Evolutionary conservation across 2,329 filamentous ascomycete species (phyloP), one percentile per base, ranked within the genome.

Genomic region (Diaporthe ilicicola): DNA sequence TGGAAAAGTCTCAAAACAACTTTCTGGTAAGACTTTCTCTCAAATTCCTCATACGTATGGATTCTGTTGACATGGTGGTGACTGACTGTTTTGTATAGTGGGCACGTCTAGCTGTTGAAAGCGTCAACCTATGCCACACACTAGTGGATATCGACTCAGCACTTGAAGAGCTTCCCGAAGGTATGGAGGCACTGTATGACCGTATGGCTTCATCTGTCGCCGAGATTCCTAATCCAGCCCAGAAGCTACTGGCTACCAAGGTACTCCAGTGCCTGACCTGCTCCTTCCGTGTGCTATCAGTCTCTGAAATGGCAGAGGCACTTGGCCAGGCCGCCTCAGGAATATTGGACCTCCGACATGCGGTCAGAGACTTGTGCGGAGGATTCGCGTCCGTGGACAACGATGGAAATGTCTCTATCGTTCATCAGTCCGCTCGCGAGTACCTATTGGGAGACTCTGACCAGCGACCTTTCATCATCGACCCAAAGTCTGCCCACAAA

Each of bases 291-390:
- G 50, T 48, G 7, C 17, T 67, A 0, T 54, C 48, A 1, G 7
- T 67, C 13, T 9, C 64, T 5, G 64, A 67, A 37, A 19, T 67
- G 50, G n/a, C 37, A 12, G 50, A 67, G n/a, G 64, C 50, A 4
- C 37, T 67, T 10, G 50, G 50, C 3, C 24, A 54, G 22, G 15
- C 9, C 13, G 48, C 50, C 7, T 19, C 19, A 1, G 50, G 50
- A 0, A 34, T 67, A 22, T 2, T 67, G 24, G 64, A 67, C 13
- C 50, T 67, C 2, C 4, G 22, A 13, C 17, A 19, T 6, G 42
- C 64, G 22, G 76, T 61, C 55, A 74, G 44, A 24, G 42, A 67
- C 29, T n/a, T 55, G 37, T 67, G 75, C 74, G 56, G 74, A 71
- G 59, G 53, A 3, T 67, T 67, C 24, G 50, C 51, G 4, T 6